Conservation (phyloP, 2,329 filamentous ascomycete species). For the Colletotrichum sp. region DNA sequence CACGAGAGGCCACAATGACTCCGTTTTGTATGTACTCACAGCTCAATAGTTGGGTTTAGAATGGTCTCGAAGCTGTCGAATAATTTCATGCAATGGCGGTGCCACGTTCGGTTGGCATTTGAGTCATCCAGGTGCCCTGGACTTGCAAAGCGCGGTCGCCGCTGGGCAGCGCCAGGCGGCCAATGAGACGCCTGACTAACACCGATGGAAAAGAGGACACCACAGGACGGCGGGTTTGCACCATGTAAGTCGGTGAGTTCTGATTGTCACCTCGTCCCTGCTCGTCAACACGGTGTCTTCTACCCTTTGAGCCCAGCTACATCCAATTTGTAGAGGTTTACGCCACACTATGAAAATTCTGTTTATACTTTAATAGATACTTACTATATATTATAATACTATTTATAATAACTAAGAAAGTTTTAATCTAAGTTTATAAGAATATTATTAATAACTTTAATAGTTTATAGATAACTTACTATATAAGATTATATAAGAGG, state of each 20-base stretch:
- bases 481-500: too few species aligned
- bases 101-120: not conserved
- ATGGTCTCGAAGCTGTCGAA: not conserved
- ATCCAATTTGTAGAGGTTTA: too few species aligned
- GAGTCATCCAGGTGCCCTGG: constrained; percentile 8
- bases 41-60: not conserved
- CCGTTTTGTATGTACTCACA: not conserved
- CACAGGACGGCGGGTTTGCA: not conserved
- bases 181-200: not conserved
- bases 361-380: too few species aligned
- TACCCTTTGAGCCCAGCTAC: too few species aligned
- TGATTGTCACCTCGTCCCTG: constrained; percentile 7
- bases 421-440: too few species aligned
- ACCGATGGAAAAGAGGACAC: not conserved
- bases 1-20: not conserved
- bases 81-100: not conserved
- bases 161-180: not conserved
- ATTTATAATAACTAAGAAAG: too few species aligned
- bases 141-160: not conserved
- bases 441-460: too few species aligned
- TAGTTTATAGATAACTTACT: too few species aligned
- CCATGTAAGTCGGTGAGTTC: constrained; percentile 9
- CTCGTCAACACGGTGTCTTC: not conserved
- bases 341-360: too few species aligned
- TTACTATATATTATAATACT: too few species aligned